phyloP scores from a whole-genome alignment of 352 stramenopile species.

The Phytopythium chamaehyphon region DNA sequence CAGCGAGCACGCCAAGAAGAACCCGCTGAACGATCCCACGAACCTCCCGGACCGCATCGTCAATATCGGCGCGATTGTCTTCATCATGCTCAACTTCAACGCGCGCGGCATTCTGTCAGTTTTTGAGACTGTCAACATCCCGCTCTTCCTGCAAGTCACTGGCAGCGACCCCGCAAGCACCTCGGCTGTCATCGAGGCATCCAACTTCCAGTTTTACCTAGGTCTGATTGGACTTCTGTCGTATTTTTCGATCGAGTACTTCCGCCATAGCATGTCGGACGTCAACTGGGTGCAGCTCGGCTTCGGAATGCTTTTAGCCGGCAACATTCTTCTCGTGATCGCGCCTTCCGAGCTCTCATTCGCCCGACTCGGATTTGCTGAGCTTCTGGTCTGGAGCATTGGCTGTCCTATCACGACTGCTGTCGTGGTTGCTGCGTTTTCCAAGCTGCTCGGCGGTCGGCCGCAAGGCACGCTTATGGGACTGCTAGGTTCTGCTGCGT shows the following conservation, averaged over 20 bases:
- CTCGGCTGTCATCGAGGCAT: constrained; percentile 52
- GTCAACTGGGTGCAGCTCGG: constrained; percentile 69
- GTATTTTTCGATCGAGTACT: constrained; percentile 80
- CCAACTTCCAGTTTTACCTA: constrained; percentile 82
- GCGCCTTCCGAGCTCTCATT: constrained; percentile 43
- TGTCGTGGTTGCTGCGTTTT: constrained; percentile 71
- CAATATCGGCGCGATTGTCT: constrained; percentile 66
- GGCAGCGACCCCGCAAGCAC: constrained; percentile 51
- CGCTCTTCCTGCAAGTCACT: constrained; percentile 67
- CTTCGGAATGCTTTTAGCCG: constrained; percentile 55
- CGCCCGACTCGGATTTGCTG: constrained; percentile 37
- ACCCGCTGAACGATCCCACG: constrained; percentile 50
- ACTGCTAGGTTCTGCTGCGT: constrained; percentile 65
- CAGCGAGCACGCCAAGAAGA: constrained; percentile 24
- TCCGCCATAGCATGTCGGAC: constrained; percentile 60
- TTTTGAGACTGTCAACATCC: constrained; percentile 85
- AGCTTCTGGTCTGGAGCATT: constrained; percentile 81
- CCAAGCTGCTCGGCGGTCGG: constrained; percentile 65
- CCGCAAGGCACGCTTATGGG: constrained; percentile 81
- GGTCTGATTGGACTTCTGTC: constrained; percentile 65
- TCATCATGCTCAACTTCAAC: constrained; percentile 81
- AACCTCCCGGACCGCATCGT: constrained; percentile 59
- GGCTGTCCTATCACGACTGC: constrained; percentile 75
- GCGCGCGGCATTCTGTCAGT: constrained; percentile 73
- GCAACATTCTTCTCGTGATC: constrained; percentile 56